Conservation (phyloP, 73 alveolate genomes). For the Paraurostyla sp. region DNA sequence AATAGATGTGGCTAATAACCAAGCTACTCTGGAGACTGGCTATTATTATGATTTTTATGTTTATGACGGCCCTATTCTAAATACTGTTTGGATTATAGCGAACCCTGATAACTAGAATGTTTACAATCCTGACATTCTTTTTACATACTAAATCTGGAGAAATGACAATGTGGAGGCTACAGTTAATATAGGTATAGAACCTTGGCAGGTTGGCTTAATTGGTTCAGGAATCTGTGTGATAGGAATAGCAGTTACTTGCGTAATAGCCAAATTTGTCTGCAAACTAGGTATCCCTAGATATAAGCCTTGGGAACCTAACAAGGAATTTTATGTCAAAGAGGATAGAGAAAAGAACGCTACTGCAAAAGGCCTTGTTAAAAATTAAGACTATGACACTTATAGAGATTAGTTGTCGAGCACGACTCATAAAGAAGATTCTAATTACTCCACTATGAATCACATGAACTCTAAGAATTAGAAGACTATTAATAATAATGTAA, state of each 20-base stretch:
- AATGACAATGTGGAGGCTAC: neutral
- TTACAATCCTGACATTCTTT: neutral
- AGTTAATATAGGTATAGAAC: conserved; percentile 11
- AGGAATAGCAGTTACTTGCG: neutral
- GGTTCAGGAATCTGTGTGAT: neutral
- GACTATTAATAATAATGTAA: neutral
- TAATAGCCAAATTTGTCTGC: conserved; percentile 14
- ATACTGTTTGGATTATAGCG: conserved; percentile 22
- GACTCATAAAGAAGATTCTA: neutral
- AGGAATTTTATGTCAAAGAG: neutral
- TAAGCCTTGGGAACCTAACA: conserved; percentile 36
- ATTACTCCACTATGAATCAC: neutral
- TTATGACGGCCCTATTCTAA: neutral
- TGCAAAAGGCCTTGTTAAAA: conserved; percentile 13
- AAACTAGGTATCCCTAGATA: conserved; percentile 21
- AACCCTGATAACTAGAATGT: conserved; percentile 16
- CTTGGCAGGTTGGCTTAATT: conserved; percentile 17
- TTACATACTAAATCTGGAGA: neutral
- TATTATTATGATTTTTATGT: neutral
- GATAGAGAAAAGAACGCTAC: neutral
- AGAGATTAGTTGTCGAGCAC: conserved; percentile 10
- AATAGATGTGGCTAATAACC: neutral
- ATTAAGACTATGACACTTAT: conserved; percentile 19
- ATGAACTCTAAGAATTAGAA: neutral
- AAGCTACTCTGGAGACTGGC: neutral